A percentile compares a stretch with the other conserved stretches of the same genome.
Evolutionary conservation across 768 basidiomycete genomes (phyloP).

Genomic region (Brasilioporus rufonigricans): DNA sequence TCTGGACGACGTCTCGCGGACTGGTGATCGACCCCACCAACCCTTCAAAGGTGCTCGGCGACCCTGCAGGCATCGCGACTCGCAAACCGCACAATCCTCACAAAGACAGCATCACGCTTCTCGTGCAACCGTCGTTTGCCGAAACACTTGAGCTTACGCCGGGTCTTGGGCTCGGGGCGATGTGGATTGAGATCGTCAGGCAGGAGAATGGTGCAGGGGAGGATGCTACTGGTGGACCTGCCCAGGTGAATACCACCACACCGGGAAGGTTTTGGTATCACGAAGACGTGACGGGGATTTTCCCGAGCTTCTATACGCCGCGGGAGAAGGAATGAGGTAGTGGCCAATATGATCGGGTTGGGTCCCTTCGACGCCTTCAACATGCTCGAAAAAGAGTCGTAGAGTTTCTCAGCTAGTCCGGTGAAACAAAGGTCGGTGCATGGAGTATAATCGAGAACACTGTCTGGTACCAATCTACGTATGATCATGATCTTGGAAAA

Average conservation of each 20-base stretch:
- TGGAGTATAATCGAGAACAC: background rate
- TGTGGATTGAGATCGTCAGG: conserved; percentile 67
- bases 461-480: conserved; percentile 5
- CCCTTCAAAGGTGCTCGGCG: conserved; percentile 6
- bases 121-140: conserved; percentile 47
- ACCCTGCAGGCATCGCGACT: background rate
- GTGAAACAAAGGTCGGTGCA: background rate
- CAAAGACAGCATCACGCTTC: conserved; percentile 57
- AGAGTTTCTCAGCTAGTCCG: background rate
- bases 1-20: conserved; percentile 40
- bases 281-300: conserved; percentile 49
- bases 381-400: background rate
- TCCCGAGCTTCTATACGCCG: conserved; percentile 53
- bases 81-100: conserved; percentile 46
- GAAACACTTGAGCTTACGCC: conserved; percentile 37
- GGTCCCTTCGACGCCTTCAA: too few species aligned
- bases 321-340: conserved; percentile 2
- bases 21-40: conserved; percentile 27
- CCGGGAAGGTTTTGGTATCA: conserved; percentile 52
- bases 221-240: background rate
- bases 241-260: background rate
- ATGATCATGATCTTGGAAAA: background rate
- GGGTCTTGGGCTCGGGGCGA: conserved; percentile 62
- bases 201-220: conserved; percentile 15
- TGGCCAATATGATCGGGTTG: too few species aligned